Evolutionary conservation across 202 grass and related monocot species (phyloP), one percentile per base, ranked within the genome.

Genomic region (Zoysia matrella): DNA sequence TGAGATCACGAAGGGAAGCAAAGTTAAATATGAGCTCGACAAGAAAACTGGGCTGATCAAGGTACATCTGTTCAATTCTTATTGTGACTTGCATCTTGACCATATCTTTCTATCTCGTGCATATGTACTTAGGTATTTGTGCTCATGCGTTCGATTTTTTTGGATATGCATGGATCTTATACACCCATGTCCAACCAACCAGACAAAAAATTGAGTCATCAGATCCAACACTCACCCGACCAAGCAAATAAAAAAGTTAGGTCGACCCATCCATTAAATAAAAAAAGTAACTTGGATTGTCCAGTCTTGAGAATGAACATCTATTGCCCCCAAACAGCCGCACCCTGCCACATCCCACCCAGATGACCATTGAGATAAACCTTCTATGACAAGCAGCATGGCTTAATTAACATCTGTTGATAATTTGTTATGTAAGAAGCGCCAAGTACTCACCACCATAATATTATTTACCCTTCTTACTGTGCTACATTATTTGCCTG

Each of bases 1-100:
- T 78, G 90, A 95, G 90, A 92, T 95, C 84, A 92, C 88, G 3
- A 92, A 90, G 80, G 93, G 93, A 78, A 95, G 93, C 69, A 90
- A 92, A 90, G 90, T 92, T 47, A 95, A 92, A 87, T 36, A 36
- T 36, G 30, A 36, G 30, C 30, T 36, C 30, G 30, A 36, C 30
- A 36, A 36, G 30, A 36, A 36, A 80, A 92, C 85, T 42, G 93
- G 93, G 65, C 47, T 95, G 43, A 92, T 95, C 77, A 95, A 92
- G 90, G 88, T 95, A 69, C 58, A 71, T 36, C 30, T 69, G 8
- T 86, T 88, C 53, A 10, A 64, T 69, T 73, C 54, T 74, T 45
- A 48, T 54, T 4, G 50, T 63, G 47, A 18, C 14, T 68, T 80
- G 14, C 13, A 11, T 67, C 43, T 47, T 47, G 16, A 50, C 47